Evolutionary conservation across 805 yeast genomes (phyloP).

Genomic region (Candida nonsorbophila): DNA sequence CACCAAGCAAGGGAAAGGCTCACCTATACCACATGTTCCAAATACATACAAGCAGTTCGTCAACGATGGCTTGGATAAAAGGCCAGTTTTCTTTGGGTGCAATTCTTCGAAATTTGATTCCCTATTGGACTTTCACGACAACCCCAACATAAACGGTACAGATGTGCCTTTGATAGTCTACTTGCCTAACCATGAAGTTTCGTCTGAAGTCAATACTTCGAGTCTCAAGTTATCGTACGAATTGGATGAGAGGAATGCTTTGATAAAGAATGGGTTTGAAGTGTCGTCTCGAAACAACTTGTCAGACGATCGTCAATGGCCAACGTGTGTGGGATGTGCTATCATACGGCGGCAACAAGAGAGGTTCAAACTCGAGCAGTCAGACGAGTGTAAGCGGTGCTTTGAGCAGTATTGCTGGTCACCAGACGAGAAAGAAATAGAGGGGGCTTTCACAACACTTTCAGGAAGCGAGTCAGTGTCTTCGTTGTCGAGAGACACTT

Average conservation of each 20-base stretch:
- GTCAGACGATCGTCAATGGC: slow-evolving; percentile 64
- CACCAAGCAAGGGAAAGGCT: slow-evolving; percentile 44
- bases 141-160: slow-evolving; percentile 15
- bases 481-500: no score
- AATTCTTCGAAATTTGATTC: slow-evolving; percentile 55
- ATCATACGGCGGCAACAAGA: slow-evolving; percentile 73
- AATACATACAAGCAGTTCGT: slow-evolving; percentile 52
- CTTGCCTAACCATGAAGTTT: slow-evolving; percentile 64
- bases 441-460: no score
- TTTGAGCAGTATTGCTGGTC: slow-evolving; percentile 75
- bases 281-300: slow-evolving; percentile 60
- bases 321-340: slow-evolving; percentile 79
- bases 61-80: slow-evolving; percentile 54
- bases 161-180: slow-evolving; percentile 64
- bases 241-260: slow-evolving; percentile 48
- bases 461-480: no score
- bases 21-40: slow-evolving; percentile 80
- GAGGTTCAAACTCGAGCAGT: slow-evolving; percentile 52
- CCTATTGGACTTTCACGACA: slow-evolving; percentile 25
- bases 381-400: slow-evolving; percentile 67
- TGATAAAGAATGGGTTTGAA: slow-evolving; percentile 73
- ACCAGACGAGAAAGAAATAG: slow-evolving; percentile 3
- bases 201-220: slow-evolving; percentile 65
- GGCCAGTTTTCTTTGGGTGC: slow-evolving; percentile 83
- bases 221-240: slow-evolving; percentile 62